Evolutionary conservation across 192 early-diverging fungal genomes (phyloP).

Genomic region (Backusella circina): DNA sequence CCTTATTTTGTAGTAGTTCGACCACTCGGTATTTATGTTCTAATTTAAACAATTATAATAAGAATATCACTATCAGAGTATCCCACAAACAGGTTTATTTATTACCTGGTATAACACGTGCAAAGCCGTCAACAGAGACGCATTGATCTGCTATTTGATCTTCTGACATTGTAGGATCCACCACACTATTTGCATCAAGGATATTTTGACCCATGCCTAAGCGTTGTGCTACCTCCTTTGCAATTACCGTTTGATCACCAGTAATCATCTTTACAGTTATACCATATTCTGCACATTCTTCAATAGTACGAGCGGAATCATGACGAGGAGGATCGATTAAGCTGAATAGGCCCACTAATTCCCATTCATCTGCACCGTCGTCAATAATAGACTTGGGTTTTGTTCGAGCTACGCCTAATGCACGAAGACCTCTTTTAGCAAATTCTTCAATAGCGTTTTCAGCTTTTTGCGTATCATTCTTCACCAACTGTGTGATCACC

Average conservation of each 20-base stretch:
- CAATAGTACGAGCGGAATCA: constrained; percentile 67
- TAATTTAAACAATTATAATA: constrained; percentile 61
- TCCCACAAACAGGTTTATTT: constrained; percentile 41
- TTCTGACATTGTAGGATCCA: constrained; percentile 43
- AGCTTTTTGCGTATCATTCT: constrained; percentile 41
- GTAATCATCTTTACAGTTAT: constrained; percentile 79
- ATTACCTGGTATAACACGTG: constrained; percentile 65
- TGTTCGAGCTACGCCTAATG: constrained; percentile 69
- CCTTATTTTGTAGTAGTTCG: constrained; percentile 62
- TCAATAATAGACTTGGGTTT: constrained; percentile 24
- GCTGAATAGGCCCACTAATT: constrained; percentile 62
- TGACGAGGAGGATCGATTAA: constrained; percentile 66
- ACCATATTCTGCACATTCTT: constrained; percentile 58
- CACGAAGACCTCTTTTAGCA: constrained; percentile 66
- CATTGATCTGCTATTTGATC: constrained; percentile 52
- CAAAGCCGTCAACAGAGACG: constrained; percentile 69
- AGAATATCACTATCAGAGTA: neutral
- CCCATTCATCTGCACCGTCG: constrained; percentile 43
- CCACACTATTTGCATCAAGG: constrained; percentile 56
- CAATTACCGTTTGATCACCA: constrained; percentile 72
- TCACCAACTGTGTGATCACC: constrained; percentile 56
- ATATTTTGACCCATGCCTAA: constrained; percentile 67
- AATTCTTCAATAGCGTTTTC: constrained; percentile 54
- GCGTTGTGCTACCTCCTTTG: constrained; percentile 68
- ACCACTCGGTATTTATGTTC: constrained; percentile 78